phyloP scores from a whole-genome alignment of 768 basidiomycete species.

The Tylopilus cervinicoccineus region DNA sequence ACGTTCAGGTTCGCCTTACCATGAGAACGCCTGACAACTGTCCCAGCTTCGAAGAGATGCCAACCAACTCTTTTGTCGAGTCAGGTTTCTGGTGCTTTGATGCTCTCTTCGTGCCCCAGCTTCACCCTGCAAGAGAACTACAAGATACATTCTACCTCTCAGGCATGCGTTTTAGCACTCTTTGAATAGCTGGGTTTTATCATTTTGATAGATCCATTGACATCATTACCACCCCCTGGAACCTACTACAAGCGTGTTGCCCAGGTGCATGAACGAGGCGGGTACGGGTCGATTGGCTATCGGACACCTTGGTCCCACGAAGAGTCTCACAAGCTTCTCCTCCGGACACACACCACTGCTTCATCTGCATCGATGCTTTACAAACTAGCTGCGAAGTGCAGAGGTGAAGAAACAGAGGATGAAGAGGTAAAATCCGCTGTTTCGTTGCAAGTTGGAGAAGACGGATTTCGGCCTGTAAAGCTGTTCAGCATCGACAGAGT shows the following conservation, averaged over 20 bases:
- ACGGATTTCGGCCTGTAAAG: constrained; percentile 89
- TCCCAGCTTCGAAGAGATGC: constrained; percentile 95
- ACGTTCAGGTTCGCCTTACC: neutral
- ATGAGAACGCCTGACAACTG: constrained; percentile 1
- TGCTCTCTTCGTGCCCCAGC: constrained; percentile 95
- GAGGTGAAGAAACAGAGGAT: constrained; percentile 51
- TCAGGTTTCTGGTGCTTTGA: constrained; percentile 99
- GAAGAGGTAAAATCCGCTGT: constrained; percentile 10
- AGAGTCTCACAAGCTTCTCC: constrained; percentile 87
- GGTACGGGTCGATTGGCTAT: constrained; percentile 92
- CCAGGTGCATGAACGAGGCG: constrained; percentile 80
- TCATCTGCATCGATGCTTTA: constrained; percentile 93
- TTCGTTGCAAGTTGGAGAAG: constrained; percentile 33
- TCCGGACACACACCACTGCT: constrained; percentile 96
- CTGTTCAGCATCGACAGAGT: constrained; percentile 97
- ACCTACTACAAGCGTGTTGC: constrained; percentile 87
- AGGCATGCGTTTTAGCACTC: constrained; percentile 40
- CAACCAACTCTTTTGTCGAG: constrained; percentile 92
- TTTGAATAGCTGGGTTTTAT: neutral
- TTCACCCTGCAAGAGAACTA: constrained; percentile 95
- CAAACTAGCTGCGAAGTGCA: constrained; percentile 81
- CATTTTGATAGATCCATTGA: constrained; percentile 63
- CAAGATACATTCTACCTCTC: constrained; percentile 99
- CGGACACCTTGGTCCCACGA: constrained; percentile 93
- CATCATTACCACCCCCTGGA: constrained; percentile 67